A percentile compares a stretch with the other conserved stretches of the same genome.
These are phyloP conservation scores for Psilocybe cubensis DNA, from an alignment of 768 basidiomycete species.

Conservation along the genomic window DNA sequence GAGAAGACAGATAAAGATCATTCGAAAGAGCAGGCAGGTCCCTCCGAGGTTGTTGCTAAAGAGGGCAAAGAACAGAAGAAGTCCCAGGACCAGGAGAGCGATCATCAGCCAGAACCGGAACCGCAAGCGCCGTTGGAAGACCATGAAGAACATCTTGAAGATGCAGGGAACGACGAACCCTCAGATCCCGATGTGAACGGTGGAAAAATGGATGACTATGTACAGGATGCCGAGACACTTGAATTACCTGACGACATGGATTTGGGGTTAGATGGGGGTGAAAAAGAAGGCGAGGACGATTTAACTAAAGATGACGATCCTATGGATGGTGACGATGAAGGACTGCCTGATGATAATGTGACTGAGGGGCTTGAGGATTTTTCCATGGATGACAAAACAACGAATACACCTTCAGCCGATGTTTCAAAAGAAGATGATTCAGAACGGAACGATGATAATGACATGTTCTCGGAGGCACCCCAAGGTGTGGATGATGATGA, in stretches of 20 bases:
- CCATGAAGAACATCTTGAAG: slow-evolving; percentile 26
- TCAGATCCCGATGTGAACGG: slow-evolving; percentile 55
- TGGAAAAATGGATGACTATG: slow-evolving; percentile 73
- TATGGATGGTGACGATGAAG: slow-evolving; percentile 37
- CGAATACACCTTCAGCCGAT: slow-evolving; percentile 3
- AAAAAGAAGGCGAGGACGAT: slow-evolving; percentile 32
- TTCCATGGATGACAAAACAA: slow-evolving; percentile 5
- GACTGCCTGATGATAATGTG: slow-evolving; percentile 33
- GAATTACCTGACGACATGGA: slow-evolving; percentile 91
- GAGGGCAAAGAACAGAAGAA: slow-evolving; percentile 52
- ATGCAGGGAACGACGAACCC: slow-evolving; percentile 41
- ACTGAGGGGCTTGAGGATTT: slow-evolving; percentile 27
- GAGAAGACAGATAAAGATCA: slow-evolving; percentile 66
- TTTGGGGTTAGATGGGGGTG: slow-evolving; percentile 48
- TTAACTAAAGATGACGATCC: slow-evolving; percentile 30
- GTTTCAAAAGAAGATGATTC: slow-evolving; percentile 7
- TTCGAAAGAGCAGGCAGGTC: slow-evolving; percentile 48
- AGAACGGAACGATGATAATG: neutral
- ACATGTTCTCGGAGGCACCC: slow-evolving; percentile 6
- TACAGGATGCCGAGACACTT: slow-evolving; percentile 80
- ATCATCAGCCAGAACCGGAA: slow-evolving; percentile 26
- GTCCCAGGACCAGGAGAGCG: slow-evolving; percentile 36
- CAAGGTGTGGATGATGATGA: slow-evolving; percentile 28
- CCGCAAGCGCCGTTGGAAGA: slow-evolving; percentile 20
- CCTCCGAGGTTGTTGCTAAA: slow-evolving; percentile 81